Percentiles rank a stretch among this genome's conserved stretches.
Evolutionary conservation across 2,329 filamentous ascomycete genomes (phyloP).

Genomic region (Juglanconis juglandina): DNA sequence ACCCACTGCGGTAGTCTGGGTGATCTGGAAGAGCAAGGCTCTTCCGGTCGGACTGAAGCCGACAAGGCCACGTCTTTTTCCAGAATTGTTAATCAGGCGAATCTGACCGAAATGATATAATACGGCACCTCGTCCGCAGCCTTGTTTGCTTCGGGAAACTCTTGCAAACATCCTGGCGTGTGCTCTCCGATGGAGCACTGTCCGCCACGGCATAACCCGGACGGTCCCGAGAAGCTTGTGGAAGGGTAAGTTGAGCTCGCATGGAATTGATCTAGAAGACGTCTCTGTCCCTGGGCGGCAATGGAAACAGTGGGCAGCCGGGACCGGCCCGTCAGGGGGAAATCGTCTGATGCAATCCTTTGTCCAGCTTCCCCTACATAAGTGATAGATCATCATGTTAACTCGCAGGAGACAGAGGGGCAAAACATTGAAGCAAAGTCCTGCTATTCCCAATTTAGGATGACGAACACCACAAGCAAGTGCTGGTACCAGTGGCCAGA

Average conservation of each 20-base stretch:
- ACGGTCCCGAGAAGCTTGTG: slow-evolving; percentile 10
- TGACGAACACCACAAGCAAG: no score
- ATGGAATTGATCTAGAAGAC: neutral
- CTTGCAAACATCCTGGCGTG: no score
- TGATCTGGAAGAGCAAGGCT: no score
- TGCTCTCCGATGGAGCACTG: neutral
- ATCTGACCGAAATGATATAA: neutral
- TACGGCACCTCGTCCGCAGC: neutral
- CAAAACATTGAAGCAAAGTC: neutral
- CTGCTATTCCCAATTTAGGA: no score
- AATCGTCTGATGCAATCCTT: neutral
- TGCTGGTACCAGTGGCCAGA: no score
- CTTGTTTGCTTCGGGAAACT: neutral
- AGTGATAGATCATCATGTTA: neutral
- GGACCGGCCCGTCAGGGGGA: neutral
- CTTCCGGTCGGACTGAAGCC: neutral
- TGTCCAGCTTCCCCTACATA: no score
- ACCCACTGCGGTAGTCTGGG: no score
- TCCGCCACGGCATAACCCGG: slow-evolving; percentile 9
- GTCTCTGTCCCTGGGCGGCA: neutral
- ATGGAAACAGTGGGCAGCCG: neutral
- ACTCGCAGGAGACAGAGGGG: neutral
- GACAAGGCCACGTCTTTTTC: no score
- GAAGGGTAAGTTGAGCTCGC: slow-evolving; percentile 1
- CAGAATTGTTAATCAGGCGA: neutral